Evolutionary conservation across 2,329 filamentous ascomycete genomes (phyloP).

Genomic region (Trichoderma sp.): DNA sequence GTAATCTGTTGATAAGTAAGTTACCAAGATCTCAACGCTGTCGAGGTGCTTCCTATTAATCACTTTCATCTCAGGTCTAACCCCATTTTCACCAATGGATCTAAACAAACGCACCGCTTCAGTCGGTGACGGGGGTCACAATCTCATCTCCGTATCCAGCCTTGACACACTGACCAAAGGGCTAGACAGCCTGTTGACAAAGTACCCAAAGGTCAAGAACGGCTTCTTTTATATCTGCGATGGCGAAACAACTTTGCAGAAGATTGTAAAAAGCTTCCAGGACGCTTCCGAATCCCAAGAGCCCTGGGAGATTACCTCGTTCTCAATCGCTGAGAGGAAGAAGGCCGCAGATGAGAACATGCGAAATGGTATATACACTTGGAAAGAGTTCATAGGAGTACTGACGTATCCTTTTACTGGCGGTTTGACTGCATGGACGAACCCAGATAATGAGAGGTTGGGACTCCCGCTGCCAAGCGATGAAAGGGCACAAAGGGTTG

Average conservation of each 20-base stretch:
- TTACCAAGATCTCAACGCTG: background rate
- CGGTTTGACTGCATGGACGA: conserved; percentile 1
- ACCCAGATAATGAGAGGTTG: background rate
- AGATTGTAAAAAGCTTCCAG: conserved; percentile 5
- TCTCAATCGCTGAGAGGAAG: background rate
- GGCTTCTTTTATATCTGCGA: conserved; percentile 16
- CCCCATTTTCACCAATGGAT: background rate
- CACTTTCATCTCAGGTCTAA: background rate
- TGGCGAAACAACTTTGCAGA: conserved; percentile 4
- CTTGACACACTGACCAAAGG: background rate
- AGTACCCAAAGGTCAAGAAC: conserved; percentile 2
- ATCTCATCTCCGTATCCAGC: conserved; percentile 7
- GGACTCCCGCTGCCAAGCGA: background rate
- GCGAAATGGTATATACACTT: background rate
- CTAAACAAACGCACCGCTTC: background rate
- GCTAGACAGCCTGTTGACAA: background rate
- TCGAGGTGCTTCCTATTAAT: background rate
- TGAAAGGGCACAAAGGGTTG: background rate
- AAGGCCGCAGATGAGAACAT: conserved; percentile 1
- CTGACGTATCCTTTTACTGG: background rate
- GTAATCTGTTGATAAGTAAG: conserved; percentile 4
- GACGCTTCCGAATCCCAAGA: conserved; percentile 3
- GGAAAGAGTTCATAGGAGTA: background rate
- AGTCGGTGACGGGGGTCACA: background rate
- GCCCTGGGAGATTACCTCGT: background rate